These are phyloP conservation scores for Galium porrigens DNA, from an alignment of 305 asterid genomes.

Conservation along the genomic window DNA sequence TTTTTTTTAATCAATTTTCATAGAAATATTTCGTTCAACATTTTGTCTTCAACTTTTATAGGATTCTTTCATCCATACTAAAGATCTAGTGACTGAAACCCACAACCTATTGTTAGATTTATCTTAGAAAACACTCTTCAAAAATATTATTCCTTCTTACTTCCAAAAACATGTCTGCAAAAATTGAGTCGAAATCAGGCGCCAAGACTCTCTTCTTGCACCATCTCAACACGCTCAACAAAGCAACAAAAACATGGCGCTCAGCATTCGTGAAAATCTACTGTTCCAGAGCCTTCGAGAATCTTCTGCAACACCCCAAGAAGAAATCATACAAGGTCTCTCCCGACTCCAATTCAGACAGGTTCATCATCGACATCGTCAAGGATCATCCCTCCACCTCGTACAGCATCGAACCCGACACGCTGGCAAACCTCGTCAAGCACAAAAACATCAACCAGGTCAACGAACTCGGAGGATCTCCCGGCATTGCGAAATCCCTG, in stretches of 20 bases:
- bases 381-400: slow-evolving; percentile 12
- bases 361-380: slow-evolving; percentile 10
- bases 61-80: too few relatives aligned
- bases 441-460: slow-evolving; percentile 22
- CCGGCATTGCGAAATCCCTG: slow-evolving; percentile 24
- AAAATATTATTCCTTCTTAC: neutral
- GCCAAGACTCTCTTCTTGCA: neutral
- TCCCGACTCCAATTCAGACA: slow-evolving; percentile 11
- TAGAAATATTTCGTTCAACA: too few relatives aligned
- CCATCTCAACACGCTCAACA: neutral
- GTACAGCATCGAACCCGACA: slow-evolving; percentile 18
- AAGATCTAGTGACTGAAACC: too few relatives aligned
- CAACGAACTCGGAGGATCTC: slow-evolving; percentile 25
- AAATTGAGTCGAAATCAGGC: slow-evolving; percentile 5
- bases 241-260: slow-evolving; percentile 9
- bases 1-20: too few relatives aligned
- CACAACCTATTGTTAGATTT: too few relatives aligned
- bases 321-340: neutral
- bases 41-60: too few relatives aligned
- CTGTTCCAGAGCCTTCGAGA: slow-evolving; percentile 22
- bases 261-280: slow-evolving; percentile 18
- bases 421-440: slow-evolving; percentile 29
- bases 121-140: too few relatives aligned
- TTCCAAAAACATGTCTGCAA: slow-evolving; percentile 3
- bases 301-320: slow-evolving; percentile 2